phyloP scores from a whole-genome alignment of 202 grass and related monocot species.

The Zizania palustris region DNA sequence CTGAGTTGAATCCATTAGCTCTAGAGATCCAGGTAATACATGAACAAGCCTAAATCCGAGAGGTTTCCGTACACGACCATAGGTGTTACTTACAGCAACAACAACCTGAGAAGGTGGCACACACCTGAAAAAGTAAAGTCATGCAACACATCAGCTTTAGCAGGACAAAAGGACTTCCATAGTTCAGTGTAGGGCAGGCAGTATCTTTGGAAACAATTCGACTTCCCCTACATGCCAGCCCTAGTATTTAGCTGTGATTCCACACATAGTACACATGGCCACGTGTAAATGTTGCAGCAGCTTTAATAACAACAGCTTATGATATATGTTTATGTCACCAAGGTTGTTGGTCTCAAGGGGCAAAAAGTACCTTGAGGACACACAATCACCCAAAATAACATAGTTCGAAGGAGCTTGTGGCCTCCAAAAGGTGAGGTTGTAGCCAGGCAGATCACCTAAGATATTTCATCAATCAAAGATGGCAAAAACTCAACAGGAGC shows the following conservation, averaged over 20 bases:
- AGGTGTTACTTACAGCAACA: slow-evolving; percentile 89
- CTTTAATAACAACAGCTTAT: background rate
- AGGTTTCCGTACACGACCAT: slow-evolving; percentile 91
- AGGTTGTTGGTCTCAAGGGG: slow-evolving; percentile 2
- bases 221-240: slow-evolving; percentile 3
- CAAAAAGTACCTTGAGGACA: slow-evolving; percentile 75
- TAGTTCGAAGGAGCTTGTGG: slow-evolving; percentile 94
- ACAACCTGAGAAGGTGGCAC: slow-evolving; percentile 96
- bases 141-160: slow-evolving; percentile 40
- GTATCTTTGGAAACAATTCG: background rate
- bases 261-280: background rate
- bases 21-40: slow-evolving; percentile 55
- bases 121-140: slow-evolving; percentile 55
- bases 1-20: slow-evolving; percentile 30
- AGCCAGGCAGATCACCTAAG: slow-evolving; percentile 74
- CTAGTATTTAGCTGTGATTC: slow-evolving; percentile 14
- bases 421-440: slow-evolving; percentile 97
- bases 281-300: slow-evolving; percentile 10
- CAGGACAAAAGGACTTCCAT: slow-evolving; percentile 11
- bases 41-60: slow-evolving; percentile 81
- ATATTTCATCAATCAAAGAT: slow-evolving; percentile 38
- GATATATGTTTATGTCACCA: slow-evolving; percentile 7
- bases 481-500: slow-evolving; percentile 26
- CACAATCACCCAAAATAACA: slow-evolving; percentile 96
- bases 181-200: background rate